Base-by-base conservation (phyloP, 2,329 filamentous ascomycete species). In the Penicillium sp. region DNA sequence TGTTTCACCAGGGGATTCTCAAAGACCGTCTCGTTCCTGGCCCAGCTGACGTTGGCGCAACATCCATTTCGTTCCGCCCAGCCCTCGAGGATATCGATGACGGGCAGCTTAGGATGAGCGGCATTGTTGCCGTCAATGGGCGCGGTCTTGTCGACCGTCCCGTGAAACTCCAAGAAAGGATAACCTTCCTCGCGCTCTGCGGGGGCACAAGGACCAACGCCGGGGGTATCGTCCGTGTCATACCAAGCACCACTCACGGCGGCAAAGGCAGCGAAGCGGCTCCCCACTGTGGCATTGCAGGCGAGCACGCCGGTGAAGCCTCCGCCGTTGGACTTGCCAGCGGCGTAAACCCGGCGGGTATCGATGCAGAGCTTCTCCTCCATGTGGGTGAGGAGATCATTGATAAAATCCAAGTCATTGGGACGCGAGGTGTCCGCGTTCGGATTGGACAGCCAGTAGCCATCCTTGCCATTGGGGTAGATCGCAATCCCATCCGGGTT, bases 321-420 rank as follows among this genome's bases (percentile, higher is more conserved):
- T 2, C 75, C 80, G 5, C 77, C 79, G 41, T 81, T 80, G 54
- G 70, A 80, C 55, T 81, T 80, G 39, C 75, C 76, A 1, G 69
- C 67, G 9, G 69, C 69, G 51, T 76, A 78, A 38, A 78, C 63
- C 7, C 68, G 69, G 4, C 57, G 55, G 1, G 61, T 50, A 49
- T 78, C 71, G 51, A 79, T 67, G 58, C 75, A 78, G 57, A 73
- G 74, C 4, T 58, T 57, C 8, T 59, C 49, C 45, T 67, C 57
- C 9, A 78, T 53, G n/a, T 62, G 49, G 32, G 63, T 55, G 12
- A 78, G 56, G 13, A 78, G 65, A 46, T 75, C 70, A 4, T 69
- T 53, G 18, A 68, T 73, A 58, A 76, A 77, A 8, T 60, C 60
- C 4, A 76, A 58, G 49, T 78, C 75, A 50, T 74, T 62, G 39